These are phyloP conservation scores for Pyronema domesticum DNA, from an alignment of 495 filamentous ascomycete species.

Conservation along the genomic window DNA sequence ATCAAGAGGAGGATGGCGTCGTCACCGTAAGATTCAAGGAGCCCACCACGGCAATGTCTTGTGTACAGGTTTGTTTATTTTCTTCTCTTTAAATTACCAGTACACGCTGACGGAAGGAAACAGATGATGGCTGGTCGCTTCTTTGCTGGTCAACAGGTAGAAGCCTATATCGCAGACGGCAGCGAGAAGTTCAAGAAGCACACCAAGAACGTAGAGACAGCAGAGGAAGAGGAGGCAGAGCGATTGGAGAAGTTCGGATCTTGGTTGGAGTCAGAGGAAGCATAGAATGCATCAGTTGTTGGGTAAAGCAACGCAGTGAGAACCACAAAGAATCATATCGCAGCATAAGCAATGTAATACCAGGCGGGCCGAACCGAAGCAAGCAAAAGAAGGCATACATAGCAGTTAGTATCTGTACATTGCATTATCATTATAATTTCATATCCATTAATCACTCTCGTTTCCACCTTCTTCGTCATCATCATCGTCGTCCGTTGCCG, in stretches of 20 bases:
- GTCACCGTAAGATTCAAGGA: slow-evolving; percentile 64
- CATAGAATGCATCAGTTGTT: neutral
- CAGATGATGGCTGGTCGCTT: slow-evolving; percentile 63
- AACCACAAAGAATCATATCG: too few species aligned
- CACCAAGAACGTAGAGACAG: slow-evolving; percentile 29
- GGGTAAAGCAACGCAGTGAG: too few species aligned
- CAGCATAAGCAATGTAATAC: too few species aligned
- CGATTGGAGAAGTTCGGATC: slow-evolving; percentile 26
- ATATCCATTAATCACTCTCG: slow-evolving; percentile 14
- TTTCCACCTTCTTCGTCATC: slow-evolving; percentile 19
- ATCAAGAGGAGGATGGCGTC: slow-evolving; percentile 72
- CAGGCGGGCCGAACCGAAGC: too few species aligned
- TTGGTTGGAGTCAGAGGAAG: slow-evolving; percentile 15
- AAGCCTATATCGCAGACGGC: slow-evolving; percentile 59
- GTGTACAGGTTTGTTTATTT: slow-evolving; percentile 38
- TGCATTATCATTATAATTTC: too few species aligned
- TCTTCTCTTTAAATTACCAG: neutral
- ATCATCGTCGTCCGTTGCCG: slow-evolving; percentile 5
- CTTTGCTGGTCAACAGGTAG: slow-evolving; percentile 56
- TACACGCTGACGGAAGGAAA: neutral
- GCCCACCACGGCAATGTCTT: slow-evolving; percentile 50
- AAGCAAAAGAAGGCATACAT: too few species aligned
- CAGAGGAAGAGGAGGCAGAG: slow-evolving; percentile 29
- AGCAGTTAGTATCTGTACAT: too few species aligned
- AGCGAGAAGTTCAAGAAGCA: slow-evolving; percentile 61